Conservation (phyloP, 2,329 filamentous ascomycete genomes). For the Fusarium agapanthi region DNA sequence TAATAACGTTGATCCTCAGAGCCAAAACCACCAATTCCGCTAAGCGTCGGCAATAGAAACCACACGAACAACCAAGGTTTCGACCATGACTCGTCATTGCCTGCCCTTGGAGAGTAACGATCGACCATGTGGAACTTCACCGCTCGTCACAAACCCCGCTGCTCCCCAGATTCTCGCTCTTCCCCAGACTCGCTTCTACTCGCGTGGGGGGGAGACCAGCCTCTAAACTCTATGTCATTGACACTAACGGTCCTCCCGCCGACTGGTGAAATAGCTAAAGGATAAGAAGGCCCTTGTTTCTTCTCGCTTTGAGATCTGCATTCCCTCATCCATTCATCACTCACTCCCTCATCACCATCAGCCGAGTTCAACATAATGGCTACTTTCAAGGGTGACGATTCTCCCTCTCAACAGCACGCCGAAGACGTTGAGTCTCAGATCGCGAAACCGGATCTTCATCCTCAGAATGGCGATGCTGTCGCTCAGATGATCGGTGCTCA, state of each 20-base stretch:
- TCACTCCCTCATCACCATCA: background rate
- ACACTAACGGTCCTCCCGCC: background rate
- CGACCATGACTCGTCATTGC: background rate
- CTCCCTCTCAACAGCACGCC: conserved; percentile 1
- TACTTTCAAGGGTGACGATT: conserved; percentile 2
- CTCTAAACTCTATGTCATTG: background rate
- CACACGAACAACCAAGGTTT: background rate
- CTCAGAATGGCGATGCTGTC: conserved; percentile 1
- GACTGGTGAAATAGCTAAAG: background rate
- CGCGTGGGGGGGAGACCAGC: background rate
- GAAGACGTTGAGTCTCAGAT: conserved; percentile 15
- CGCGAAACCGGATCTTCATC: background rate
- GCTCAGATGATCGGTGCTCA: conserved; percentile 27
- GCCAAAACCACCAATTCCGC: background rate
- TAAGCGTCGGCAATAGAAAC: background rate
- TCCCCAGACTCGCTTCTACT: background rate
- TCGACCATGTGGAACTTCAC: background rate
- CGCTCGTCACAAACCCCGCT: background rate
- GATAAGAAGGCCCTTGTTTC: background rate
- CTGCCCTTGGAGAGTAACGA: background rate
- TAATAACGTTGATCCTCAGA: background rate
- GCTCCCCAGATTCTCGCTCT: background rate
- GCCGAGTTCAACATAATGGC: background rate
- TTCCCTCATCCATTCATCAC: background rate
- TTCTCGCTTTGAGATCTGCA: background rate